These are phyloP conservation scores for Pyrenochaeta sp. DNA, from an alignment of 2,329 filamentous ascomycete species.

Conservation along the genomic window DNA sequence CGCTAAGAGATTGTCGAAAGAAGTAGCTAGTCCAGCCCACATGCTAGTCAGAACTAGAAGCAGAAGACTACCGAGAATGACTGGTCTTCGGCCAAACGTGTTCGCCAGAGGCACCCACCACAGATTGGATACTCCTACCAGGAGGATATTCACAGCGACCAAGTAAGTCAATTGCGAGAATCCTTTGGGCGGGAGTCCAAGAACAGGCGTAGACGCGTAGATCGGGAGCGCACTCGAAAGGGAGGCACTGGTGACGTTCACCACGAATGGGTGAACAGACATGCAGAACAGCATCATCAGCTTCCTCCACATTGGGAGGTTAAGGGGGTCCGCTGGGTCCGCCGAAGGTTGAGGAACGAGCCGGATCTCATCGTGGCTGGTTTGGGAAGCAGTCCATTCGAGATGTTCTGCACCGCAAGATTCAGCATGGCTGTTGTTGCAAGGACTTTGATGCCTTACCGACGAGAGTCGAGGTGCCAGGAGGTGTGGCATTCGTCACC, in stretches of 20 bases:
- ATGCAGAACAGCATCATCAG: constrained; percentile 44
- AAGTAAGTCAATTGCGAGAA: constrained; percentile 47
- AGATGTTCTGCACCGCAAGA: constrained; percentile 31
- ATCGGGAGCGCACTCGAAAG: constrained; percentile 47
- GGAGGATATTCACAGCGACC: constrained; percentile 49
- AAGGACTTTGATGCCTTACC: constrained; percentile 31
- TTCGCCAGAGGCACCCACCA: constrained; percentile 53
- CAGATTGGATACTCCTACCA: constrained; percentile 50
- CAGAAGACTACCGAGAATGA: constrained; percentile 47
- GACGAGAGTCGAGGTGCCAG: constrained; percentile 50
- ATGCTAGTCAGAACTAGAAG: constrained; percentile 45
- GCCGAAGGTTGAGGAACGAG: constrained; percentile 49
- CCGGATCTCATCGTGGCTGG: constrained; percentile 44
- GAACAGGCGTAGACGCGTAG: constrained; percentile 40
- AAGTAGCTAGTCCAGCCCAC: constrained; percentile 50
- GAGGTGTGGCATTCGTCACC: constrained; percentile 48
- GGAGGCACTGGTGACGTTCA: constrained; percentile 47
- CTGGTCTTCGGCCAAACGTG: constrained; percentile 49
- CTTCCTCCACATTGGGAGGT: constrained; percentile 49
- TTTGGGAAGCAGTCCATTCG: constrained; percentile 39
- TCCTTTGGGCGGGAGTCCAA: constrained; percentile 37
- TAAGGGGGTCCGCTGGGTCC: constrained; percentile 52
- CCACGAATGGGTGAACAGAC: constrained; percentile 48
- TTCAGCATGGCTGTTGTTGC: constrained; percentile 2
- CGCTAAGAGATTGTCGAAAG: constrained; percentile 46